These are phyloP conservation scores for Eruca vesicaria DNA, from an alignment of 441 rosid species.

Conservation along the genomic window DNA sequence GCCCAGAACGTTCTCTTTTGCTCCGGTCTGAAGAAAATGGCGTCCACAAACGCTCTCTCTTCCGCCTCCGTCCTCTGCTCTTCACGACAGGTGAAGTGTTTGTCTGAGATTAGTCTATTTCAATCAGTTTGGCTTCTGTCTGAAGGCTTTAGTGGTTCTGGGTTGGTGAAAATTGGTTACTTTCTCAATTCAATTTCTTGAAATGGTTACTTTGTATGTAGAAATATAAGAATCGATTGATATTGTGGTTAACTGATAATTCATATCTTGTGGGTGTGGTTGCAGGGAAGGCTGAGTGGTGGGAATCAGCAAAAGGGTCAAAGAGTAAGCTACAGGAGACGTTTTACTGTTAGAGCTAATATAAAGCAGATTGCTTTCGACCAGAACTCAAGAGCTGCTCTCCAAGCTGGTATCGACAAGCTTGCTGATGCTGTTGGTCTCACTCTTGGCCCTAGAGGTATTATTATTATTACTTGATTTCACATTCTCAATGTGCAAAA, in stretches of 20 bases:
- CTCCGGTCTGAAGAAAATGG: slow-evolving; percentile 51
- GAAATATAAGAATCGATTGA: background rate
- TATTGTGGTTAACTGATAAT: background rate
- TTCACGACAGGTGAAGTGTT: slow-evolving; percentile 61
- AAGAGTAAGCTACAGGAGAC: slow-evolving; percentile 55
- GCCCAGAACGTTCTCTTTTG: slow-evolving; percentile 10
- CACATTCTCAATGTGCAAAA: background rate
- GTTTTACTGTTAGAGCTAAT: slow-evolving; percentile 68
- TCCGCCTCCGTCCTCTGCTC: slow-evolving; percentile 72
- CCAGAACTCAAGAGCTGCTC: slow-evolving; percentile 77
- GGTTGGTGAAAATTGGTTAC: background rate
- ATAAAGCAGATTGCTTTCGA: slow-evolving; percentile 94
- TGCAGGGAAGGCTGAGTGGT: slow-evolving; percentile 51
- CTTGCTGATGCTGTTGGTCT: slow-evolving; percentile 92
- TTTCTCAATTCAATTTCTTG: background rate
- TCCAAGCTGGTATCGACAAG: slow-evolving; percentile 92
- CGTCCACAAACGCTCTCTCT: slow-evolving; percentile 74
- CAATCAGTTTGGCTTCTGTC: background rate
- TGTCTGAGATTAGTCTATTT: background rate
- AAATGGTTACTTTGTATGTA: background rate
- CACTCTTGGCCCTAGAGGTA: slow-evolving; percentile 98
- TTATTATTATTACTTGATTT: background rate
- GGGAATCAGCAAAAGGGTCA: slow-evolving; percentile 52
- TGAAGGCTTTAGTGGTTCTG: background rate
- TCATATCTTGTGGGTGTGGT: background rate